Base-by-base conservation (phyloP, 148 eudicot species). In the Limonium bicolor region DNA sequence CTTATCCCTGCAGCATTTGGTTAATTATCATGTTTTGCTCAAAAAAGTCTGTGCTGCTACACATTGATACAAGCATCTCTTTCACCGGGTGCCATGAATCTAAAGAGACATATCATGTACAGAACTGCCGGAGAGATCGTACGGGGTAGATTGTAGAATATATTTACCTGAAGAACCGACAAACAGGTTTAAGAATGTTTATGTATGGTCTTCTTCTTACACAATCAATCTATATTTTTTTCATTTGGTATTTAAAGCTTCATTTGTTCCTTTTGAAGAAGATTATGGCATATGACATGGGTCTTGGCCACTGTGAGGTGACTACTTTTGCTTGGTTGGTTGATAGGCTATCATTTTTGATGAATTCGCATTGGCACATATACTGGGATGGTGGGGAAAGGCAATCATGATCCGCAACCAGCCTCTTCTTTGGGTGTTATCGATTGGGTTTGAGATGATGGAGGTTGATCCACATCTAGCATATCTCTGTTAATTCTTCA, bases 361-460 rank as follows among this genome's bases (percentile, higher is more conserved):
- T 64, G 94, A 78, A 46, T 86, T 86, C 72, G 81, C 82, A 33
- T 27, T 74, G 25, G 96, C 96, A 9, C 96, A 86, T 69, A 67
- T 86, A 18, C 73, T 86, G 48, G 96, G 96, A 51, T 86, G 96
- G 96, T 86, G 96, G 96, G 94, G 96, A 28, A 86, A 86, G 61
- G 96, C 96, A 41, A 86, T 86, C 54, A 78, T 86, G 96, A 78
- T 86, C 52, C 94, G 96, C 48, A 86, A 86, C 68, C 96, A 82
- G 56, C 96, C 96, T 38, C 79, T 86, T 65, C 69, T 82, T 36
- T 86, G 96, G 96, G 77, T 82, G 15, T 67, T 86, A 53, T 86
- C 96, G 21, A 71, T 86, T 56, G 96, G 96, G 20, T 86, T 86
- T 59, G 96, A 86, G 72, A 29, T 73, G 51, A 82, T 78, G 96